Evolutionary conservation across 495 filamentous ascomycete genomes (phyloP).

Genomic region (Penicillium salamii): DNA sequence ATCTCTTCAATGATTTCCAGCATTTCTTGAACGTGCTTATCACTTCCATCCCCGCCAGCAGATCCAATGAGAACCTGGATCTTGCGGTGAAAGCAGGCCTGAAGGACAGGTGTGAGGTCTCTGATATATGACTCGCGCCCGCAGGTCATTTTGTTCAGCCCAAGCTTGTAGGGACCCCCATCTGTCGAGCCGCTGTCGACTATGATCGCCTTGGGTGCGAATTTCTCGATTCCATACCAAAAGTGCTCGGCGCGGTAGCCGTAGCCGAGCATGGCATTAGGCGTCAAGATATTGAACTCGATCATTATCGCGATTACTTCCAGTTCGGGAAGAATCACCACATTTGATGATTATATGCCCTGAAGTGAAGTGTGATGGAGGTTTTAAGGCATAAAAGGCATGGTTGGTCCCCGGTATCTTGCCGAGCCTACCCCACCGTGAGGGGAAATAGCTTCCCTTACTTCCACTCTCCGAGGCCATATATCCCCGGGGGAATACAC

Average conservation of each 20-base stretch:
- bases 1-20: constrained; percentile 32
- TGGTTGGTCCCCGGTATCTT: too few species aligned
- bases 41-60: constrained; percentile 46
- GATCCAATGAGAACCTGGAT: constrained; percentile 45
- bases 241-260: constrained; percentile 31
- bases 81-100: constrained; percentile 21
- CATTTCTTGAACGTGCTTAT: constrained; percentile 42
- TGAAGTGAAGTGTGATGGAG: too few species aligned
- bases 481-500: too few species aligned
- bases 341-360: too few species aligned
- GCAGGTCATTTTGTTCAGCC: constrained; percentile 30
- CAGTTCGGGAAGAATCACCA: too few species aligned
- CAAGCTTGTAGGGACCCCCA: constrained; percentile 44
- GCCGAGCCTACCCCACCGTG: too few species aligned
- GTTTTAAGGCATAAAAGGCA: too few species aligned
- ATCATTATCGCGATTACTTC: neutral
- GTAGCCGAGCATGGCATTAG: constrained; percentile 49
- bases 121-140: constrained; percentile 34
- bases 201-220: constrained; percentile 43
- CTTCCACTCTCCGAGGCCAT: too few species aligned
- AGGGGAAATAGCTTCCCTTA: too few species aligned
- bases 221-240: constrained; percentile 27
- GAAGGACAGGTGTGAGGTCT: constrained; percentile 39
- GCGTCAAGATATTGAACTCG: constrained; percentile 41
- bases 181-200: constrained; percentile 51